Conservation (phyloP, 2,329 filamentous ascomycete species). For the Bipolaris zeicola region DNA sequence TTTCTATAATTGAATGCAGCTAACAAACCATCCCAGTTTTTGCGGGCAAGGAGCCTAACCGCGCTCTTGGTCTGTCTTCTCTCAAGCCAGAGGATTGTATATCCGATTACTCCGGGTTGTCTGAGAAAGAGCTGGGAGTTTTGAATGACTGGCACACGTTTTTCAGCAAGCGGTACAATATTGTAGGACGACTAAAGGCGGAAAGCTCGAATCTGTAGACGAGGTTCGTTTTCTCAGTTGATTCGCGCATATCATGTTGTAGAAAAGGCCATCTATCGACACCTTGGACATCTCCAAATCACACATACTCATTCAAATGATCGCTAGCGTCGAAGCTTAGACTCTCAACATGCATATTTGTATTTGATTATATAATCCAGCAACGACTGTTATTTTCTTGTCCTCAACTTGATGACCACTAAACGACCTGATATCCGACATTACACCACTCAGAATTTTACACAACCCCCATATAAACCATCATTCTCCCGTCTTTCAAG, state of each 20-base stretch:
- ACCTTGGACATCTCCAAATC: background rate
- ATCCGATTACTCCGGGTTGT: slow-evolving; percentile 81
- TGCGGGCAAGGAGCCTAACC: slow-evolving; percentile 93
- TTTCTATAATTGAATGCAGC: background rate
- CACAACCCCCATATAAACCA: background rate
- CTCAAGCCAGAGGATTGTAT: slow-evolving; percentile 81
- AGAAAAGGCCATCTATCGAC: too few relatives aligned
- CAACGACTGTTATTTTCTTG: too few relatives aligned
- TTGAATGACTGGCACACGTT: slow-evolving; percentile 94
- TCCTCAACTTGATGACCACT: background rate
- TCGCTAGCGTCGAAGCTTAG: too few relatives aligned
- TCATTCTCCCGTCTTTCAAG: slow-evolving; percentile 19
- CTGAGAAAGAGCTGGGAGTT: slow-evolving; percentile 82
- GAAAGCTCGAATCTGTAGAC: slow-evolving; percentile 27
- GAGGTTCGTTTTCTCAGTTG: background rate
- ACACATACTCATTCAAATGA: background rate
- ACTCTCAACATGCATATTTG: background rate
- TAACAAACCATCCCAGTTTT: slow-evolving; percentile 69
- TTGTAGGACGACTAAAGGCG: slow-evolving; percentile 64
- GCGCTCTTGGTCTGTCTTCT: slow-evolving; percentile 84
- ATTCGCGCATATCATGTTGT: background rate
- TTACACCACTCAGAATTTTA: background rate
- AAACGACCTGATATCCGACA: background rate
- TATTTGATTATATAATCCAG: background rate
- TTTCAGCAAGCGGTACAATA: slow-evolving; percentile 95